Conservation (phyloP, 352 stramenopile genomes). For the Phytophthora idaei region DNA sequence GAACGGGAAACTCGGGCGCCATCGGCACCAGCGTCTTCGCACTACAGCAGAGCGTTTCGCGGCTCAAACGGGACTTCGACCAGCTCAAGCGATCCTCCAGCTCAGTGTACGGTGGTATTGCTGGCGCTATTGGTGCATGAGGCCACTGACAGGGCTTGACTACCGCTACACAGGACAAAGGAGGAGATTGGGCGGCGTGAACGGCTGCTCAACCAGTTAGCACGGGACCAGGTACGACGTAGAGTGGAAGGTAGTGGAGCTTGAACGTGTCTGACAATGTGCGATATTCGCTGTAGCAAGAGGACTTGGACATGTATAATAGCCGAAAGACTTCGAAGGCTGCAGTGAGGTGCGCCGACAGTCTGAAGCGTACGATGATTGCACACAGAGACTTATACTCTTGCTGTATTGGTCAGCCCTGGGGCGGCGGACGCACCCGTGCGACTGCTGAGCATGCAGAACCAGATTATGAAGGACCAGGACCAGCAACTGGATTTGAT, state of each 20-base stretch:
- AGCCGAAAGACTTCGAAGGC: slow-evolving; percentile 45
- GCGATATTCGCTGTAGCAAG: slow-evolving; percentile 44
- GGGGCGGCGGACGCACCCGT: slow-evolving; percentile 32
- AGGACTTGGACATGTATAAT: slow-evolving; percentile 82
- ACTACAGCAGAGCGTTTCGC: slow-evolving; percentile 83
- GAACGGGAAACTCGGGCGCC: slow-evolving; percentile 56
- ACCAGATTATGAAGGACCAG: slow-evolving; percentile 92
- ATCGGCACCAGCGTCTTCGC: slow-evolving; percentile 85
- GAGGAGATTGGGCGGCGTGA: slow-evolving; percentile 77
- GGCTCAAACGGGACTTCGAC: slow-evolving; percentile 83
- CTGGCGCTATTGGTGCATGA: background rate
- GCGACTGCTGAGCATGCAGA: slow-evolving; percentile 84
- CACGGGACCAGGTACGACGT: slow-evolving; percentile 55
- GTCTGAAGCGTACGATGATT: background rate
- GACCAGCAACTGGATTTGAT: slow-evolving; percentile 88
- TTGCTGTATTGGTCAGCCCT: slow-evolving; percentile 26
- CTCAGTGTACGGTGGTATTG: slow-evolving; percentile 48
- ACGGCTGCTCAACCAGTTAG: slow-evolving; percentile 61
- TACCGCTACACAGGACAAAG: slow-evolving; percentile 49
- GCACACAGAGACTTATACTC: slow-evolving; percentile 4
- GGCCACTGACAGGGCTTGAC: background rate
- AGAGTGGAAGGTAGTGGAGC: background rate
- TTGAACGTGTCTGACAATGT: slow-evolving; percentile 1
- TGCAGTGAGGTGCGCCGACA: slow-evolving; percentile 35
- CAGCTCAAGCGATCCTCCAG: slow-evolving; percentile 65